phyloP scores from a whole-genome alignment of 2,329 filamentous ascomycete species.

The Pseudopithomyces maydicus region DNA sequence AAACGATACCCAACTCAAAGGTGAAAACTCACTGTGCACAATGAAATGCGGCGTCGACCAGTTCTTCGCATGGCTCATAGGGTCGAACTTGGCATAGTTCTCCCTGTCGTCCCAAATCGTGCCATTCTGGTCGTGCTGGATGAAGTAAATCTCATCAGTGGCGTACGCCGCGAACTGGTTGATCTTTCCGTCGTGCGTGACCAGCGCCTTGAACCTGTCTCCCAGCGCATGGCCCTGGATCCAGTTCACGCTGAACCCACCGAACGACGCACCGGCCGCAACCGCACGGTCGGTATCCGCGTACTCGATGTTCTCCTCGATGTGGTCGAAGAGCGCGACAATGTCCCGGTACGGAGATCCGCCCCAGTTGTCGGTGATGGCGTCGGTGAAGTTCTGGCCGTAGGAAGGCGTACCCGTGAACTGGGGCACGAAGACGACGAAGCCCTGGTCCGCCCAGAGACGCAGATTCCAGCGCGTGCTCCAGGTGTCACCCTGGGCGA shows the following conservation, averaged over 20 bases:
- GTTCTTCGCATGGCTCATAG: constrained; percentile 61
- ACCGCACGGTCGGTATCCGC: constrained; percentile 74
- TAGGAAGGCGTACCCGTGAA: constrained; percentile 84
- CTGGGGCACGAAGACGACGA: constrained; percentile 79
- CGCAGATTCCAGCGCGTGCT: constrained; percentile 83
- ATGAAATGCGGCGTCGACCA: constrained; percentile 88
- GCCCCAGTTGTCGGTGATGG: constrained; percentile 81
- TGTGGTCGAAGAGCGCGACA: constrained; percentile 76
- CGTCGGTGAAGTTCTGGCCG: constrained; percentile 76
- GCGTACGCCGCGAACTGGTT: constrained; percentile 57
- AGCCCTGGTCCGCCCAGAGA: constrained; percentile 85
- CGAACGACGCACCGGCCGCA: constrained; percentile 67
- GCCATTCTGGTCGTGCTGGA: constrained; percentile 51
- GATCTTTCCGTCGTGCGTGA: constrained; percentile 86
- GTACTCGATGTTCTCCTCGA: constrained; percentile 68
- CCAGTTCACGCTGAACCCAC: constrained; percentile 66
- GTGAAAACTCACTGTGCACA: constrained; percentile 67
- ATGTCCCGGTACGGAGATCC: constrained; percentile 83
- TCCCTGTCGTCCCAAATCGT: constrained; percentile 46
- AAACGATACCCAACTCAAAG: constrained; percentile 3
- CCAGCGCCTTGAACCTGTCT: constrained; percentile 83
- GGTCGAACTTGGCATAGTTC: constrained; percentile 63
- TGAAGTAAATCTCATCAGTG: constrained; percentile 60
- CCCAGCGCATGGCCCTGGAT: constrained; percentile 86
- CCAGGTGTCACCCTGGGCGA: constrained; percentile 75